phyloP scores from a whole-genome alignment of 139 green algal species.

The Chlamydomonas applanata region DNA sequence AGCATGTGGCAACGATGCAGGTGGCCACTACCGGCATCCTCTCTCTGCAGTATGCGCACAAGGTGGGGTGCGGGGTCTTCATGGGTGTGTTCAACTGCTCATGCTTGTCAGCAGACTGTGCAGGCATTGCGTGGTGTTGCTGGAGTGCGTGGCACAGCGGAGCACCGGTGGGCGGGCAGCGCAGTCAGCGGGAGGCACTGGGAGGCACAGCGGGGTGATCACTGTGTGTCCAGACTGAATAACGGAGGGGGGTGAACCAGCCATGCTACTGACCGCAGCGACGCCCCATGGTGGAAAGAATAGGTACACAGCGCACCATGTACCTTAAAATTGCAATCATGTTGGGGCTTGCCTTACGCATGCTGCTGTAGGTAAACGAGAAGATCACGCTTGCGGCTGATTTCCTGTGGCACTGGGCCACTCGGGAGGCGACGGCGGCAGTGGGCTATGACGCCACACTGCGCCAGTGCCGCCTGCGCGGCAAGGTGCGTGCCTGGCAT shows the following conservation, averaged over 20 bases:
- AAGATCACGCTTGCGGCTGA: slow-evolving; percentile 81
- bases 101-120: background rate
- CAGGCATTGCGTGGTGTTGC: background rate
- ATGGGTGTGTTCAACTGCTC: background rate
- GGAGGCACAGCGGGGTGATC: too few species aligned
- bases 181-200: too few species aligned
- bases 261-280: too few species aligned
- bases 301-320: too few species aligned
- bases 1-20: slow-evolving; percentile 76
- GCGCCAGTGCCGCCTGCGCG: slow-evolving; percentile 65
- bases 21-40: slow-evolving; percentile 93
- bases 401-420: slow-evolving; percentile 92
- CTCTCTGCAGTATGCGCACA: slow-evolving; percentile 88
- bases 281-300: too few species aligned
- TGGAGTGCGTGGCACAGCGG: too few species aligned
- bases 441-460: slow-evolving; percentile 98
- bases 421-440: slow-evolving; percentile 80
- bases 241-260: too few species aligned
- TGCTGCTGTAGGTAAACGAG: slow-evolving; percentile 41
- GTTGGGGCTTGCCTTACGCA: too few species aligned
- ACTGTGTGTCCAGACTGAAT: too few species aligned
- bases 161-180: too few species aligned
- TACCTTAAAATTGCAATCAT: too few species aligned
- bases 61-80: slow-evolving; percentile 52
- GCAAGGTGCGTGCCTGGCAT: slow-evolving; percentile 49